Base-by-base conservation (phyloP, 768 basidiomycete species). In the Tricholoma bakamatsutake region DNA sequence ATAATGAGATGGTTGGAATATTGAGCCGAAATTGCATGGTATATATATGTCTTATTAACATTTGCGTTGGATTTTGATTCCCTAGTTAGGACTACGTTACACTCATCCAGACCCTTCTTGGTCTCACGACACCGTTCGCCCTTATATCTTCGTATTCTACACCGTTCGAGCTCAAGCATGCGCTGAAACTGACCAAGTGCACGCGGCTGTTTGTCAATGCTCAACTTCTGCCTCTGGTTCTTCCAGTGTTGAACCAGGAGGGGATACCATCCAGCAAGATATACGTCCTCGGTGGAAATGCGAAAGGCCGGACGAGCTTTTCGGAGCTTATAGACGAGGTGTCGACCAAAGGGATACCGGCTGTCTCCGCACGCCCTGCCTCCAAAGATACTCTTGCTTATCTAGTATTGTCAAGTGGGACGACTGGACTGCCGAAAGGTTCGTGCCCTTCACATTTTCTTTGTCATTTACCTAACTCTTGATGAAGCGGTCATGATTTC, bases 1-100 rank as follows among this genome's bases (percentile, higher is more conserved):
- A 27, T 6, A 73, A 73, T 0, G 84, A 87, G 52, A 79, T 88
- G 18, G 74, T 89, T 17, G 89, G 86, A 5, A 80, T 91, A 12
- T 76, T 89, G 64, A 81, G 80, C 67, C 78, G 85, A 46, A 91
- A 90, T 64, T 84, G 79, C 34, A 64, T 83, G 66, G 89, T 88
- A 68, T 59, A 81, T 67, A 9, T 31, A 42, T 18, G 12, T 30
- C 43, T 5, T 15, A 3, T 11, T 28, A 6, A 11, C 15, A 12
- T 24, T 45, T 27, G 13, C 15, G 40, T n/a, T 27, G 24, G 15
- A 40, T 13, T 12, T 52, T 42, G 53, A 9, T 11, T 13, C 31
- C 2, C 30, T 27, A 3, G 28, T 17, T 50, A 86, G 85, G 83
- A 87, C 17, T 85, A 75, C 59, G 64, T 78, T 6, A 70, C 77